These are phyloP conservation scores for Ophiocytium majus DNA, from an alignment of 352 stramenopile species.

Conservation along the genomic window DNA sequence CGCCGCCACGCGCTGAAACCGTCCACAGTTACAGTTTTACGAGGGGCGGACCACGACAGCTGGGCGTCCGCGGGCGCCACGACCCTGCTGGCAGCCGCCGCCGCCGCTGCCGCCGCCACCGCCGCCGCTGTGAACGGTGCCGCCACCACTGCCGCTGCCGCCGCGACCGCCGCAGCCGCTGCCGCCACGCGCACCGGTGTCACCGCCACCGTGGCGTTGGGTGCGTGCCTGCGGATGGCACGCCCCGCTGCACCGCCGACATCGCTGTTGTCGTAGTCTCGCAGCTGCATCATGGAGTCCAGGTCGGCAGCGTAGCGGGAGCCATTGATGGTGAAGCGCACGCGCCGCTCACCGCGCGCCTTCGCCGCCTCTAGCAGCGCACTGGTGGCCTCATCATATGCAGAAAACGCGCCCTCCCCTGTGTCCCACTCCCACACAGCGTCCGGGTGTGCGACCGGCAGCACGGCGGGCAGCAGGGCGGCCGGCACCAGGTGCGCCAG, in stretches of 20 bases:
- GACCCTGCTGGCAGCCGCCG: neutral
- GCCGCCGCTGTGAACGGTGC: neutral
- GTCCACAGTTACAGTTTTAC: neutral
- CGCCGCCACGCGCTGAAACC: too few species aligned
- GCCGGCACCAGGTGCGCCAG: too few species aligned
- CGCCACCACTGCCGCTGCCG: neutral
- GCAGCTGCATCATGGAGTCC: neutral
- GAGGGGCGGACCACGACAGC: neutral
- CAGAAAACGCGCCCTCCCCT: neutral
- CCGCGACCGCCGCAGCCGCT: neutral
- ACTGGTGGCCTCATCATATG: neutral
- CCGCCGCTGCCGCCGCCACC: too few species aligned
- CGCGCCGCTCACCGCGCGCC: neutral
- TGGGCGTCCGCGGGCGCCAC: too few species aligned
- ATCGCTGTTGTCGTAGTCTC: neutral
- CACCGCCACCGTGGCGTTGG: too few species aligned
- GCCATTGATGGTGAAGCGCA: neutral
- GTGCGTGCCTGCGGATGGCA: too few species aligned
- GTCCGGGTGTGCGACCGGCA: too few species aligned
- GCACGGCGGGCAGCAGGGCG: too few species aligned
- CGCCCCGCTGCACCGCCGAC: too few species aligned
- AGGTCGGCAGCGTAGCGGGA: neutral
- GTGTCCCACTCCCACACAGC: neutral
- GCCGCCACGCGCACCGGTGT: too few species aligned
- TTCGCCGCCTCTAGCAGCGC: neutral